A percentile compares a stretch with the other conserved stretches of the same genome.
These are phyloP conservation scores for Magnusiomyces ingens DNA, from an alignment of 1,139 yeast genomes.

Conservation along the genomic window DNA sequence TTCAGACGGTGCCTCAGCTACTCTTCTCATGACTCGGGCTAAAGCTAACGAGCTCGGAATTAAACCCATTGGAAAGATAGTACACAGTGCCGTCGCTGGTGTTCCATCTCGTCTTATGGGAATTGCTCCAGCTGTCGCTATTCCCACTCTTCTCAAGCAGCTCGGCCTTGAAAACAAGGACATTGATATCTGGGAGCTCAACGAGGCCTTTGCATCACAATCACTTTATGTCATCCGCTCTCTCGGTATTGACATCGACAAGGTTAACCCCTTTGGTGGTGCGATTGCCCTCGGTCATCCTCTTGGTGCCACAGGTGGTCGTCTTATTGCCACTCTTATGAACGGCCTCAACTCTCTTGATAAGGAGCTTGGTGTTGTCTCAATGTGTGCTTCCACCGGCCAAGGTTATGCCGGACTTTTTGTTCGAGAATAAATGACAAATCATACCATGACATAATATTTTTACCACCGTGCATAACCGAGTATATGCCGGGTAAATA, in stretches of 20 bases:
- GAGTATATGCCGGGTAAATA: too few species aligned
- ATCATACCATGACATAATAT: too few species aligned
- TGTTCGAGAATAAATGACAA: slow-evolving; percentile 28
- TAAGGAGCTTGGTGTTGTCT: slow-evolving; percentile 36
- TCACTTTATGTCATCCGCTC: slow-evolving; percentile 34
- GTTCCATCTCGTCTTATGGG: slow-evolving; percentile 39
- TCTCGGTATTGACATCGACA: slow-evolving; percentile 32
- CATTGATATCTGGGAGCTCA: slow-evolving; percentile 37
- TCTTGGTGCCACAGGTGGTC: slow-evolving; percentile 40
- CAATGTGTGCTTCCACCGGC: slow-evolving; percentile 43
- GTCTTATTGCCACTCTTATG: slow-evolving; percentile 35
- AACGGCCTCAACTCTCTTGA: slow-evolving; percentile 33
- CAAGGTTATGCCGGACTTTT: slow-evolving; percentile 40
- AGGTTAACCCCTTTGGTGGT: slow-evolving; percentile 40
- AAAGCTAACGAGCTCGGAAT: slow-evolving; percentile 36
- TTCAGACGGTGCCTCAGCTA: slow-evolving; percentile 42
- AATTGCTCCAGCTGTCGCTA: slow-evolving; percentile 38
- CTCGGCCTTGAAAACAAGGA: slow-evolving; percentile 30
- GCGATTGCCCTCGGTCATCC: slow-evolving; percentile 43
- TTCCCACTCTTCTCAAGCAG: slow-evolving; percentile 33
- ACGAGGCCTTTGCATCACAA: slow-evolving; percentile 42
- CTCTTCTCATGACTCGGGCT: slow-evolving; percentile 35
- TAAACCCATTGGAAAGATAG: slow-evolving; percentile 38
- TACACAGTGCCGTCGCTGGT: slow-evolving; percentile 37
- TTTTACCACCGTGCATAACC: too few species aligned